Conservation (phyloP, 805 yeast genomes). For the Schizosaccharomyces octosporus region DNA sequence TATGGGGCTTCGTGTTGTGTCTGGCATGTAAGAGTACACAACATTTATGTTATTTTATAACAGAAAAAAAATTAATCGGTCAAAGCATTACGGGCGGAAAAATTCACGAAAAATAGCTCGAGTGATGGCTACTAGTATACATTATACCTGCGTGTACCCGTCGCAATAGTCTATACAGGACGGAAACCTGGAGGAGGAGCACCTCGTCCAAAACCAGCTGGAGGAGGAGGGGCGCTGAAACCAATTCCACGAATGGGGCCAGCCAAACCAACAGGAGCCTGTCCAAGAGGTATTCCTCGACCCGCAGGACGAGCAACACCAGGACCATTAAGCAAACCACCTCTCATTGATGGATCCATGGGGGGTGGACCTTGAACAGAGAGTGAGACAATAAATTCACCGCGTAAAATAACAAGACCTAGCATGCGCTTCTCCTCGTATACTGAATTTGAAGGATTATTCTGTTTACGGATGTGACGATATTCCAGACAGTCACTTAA, state of each 20-base stretch:
- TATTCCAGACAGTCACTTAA: conserved; percentile 65
- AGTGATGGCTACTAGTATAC: background rate
- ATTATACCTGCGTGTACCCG: no score
- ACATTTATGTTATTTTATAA: no score
- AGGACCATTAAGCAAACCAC: conserved; percentile 14
- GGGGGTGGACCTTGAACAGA: conserved; percentile 42
- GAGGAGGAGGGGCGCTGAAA: conserved; percentile 11
- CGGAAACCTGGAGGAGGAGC: conserved; percentile 13
- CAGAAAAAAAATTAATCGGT: no score
- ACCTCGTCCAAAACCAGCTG: conserved; percentile 4
- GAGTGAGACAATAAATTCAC: conserved; percentile 59
- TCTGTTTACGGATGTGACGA: conserved; percentile 35
- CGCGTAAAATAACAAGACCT: conserved; percentile 66
- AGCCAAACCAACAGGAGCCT: conserved; percentile 10
- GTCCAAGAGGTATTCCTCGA: conserved; percentile 12
- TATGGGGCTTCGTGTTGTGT: no score
- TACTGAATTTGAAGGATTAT: conserved; percentile 15
- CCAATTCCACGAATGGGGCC: conserved; percentile 12
- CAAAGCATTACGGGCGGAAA: no score
- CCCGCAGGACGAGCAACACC: conserved; percentile 15
- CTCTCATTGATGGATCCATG: conserved; percentile 17
- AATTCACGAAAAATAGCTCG: no score
- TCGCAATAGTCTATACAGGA: background rate
- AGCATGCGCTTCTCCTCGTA: conserved; percentile 48
- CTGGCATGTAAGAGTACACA: no score